A percentile compares a stretch with the other conserved stretches of the same genome.
Conservation (phyloP, 805 yeast genomes). For the Hanseniaspora guilliermondii region DNA sequence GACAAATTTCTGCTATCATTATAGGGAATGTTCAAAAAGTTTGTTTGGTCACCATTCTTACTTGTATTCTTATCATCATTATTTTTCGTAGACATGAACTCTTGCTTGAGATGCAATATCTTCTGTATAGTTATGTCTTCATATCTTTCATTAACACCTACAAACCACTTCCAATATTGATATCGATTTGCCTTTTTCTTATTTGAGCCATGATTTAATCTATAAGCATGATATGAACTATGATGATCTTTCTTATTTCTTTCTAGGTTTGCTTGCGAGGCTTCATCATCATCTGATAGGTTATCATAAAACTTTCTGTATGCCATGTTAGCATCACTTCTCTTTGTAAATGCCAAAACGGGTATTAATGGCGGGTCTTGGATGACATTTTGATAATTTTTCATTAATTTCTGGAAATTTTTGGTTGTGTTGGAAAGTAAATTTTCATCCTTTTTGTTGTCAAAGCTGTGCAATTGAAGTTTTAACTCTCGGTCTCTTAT, state of each 20-base stretch:
- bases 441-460: slow-evolving; percentile 33
- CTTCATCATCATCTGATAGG: neutral
- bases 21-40: neutral
- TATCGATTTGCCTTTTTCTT: neutral
- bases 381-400: slow-evolving; percentile 10
- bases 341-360: slow-evolving; percentile 4
- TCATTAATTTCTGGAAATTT: slow-evolving; percentile 9
- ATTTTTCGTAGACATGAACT: neutral
- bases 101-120: slow-evolving; percentile 3
- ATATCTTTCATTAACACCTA: slow-evolving; percentile 46
- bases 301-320: neutral
- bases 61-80: neutral
- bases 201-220: neutral
- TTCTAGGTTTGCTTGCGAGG: neutral
- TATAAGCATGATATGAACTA: neutral
- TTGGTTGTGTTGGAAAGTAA: neutral
- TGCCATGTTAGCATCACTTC: neutral
- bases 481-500: slow-evolving; percentile 53
- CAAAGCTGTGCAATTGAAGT: slow-evolving; percentile 38
- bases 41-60: neutral
- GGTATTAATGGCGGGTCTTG: slow-evolving; percentile 14
- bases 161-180: slow-evolving; percentile 38
- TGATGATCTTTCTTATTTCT: neutral
- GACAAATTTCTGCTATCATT: neutral
- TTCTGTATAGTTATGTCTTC: slow-evolving; percentile 44